A percentile compares a stretch with the other conserved stretches of the same genome.
Conservation (phyloP, 2,329 filamentous ascomycete genomes). For the Chaetomium sp. region DNA sequence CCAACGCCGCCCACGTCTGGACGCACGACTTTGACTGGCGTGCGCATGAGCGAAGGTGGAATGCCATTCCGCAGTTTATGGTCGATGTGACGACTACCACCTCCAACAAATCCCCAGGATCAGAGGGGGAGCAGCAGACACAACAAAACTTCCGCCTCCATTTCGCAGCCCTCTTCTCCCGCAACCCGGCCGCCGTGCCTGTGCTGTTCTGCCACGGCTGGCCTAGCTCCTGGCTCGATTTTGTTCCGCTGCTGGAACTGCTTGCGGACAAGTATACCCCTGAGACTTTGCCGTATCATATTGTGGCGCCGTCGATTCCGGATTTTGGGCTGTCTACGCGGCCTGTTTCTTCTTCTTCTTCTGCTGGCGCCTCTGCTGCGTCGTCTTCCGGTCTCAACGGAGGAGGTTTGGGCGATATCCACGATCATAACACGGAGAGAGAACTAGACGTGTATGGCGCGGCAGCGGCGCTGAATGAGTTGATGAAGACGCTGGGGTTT, state of each 20-base stretch:
- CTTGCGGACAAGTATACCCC: conserved; percentile 43
- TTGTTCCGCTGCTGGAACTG: conserved; percentile 43
- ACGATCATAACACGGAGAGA: conserved; percentile 31
- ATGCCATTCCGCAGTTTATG: conserved; percentile 17
- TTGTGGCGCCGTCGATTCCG: conserved; percentile 50
- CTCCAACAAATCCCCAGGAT: not conserved
- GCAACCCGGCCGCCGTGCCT: conserved; percentile 10
- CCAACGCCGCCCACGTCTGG: conserved; percentile 9
- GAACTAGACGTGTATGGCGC: conserved; percentile 36
- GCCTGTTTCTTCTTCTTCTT: too few species aligned
- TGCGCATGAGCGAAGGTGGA: conserved; percentile 12
- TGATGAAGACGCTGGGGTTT: conserved; percentile 51
- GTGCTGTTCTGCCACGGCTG: conserved; percentile 46
- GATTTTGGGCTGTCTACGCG: conserved; percentile 44
- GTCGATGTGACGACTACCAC: conserved; percentile 16
- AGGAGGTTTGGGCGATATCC: not conserved
- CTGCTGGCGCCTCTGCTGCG: too few species aligned
- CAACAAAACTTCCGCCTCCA: conserved; percentile 15
- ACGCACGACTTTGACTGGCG: conserved; percentile 16
- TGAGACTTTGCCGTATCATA: conserved; percentile 47
- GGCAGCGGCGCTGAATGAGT: conserved; percentile 41
- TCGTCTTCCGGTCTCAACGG: too few species aligned
- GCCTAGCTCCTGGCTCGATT: conserved; percentile 50
- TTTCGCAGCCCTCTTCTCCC: conserved; percentile 17
- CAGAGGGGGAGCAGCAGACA: too few species aligned